phyloP scores from a whole-genome alignment of 306 rosid species.

The Trifolium dubium region DNA sequence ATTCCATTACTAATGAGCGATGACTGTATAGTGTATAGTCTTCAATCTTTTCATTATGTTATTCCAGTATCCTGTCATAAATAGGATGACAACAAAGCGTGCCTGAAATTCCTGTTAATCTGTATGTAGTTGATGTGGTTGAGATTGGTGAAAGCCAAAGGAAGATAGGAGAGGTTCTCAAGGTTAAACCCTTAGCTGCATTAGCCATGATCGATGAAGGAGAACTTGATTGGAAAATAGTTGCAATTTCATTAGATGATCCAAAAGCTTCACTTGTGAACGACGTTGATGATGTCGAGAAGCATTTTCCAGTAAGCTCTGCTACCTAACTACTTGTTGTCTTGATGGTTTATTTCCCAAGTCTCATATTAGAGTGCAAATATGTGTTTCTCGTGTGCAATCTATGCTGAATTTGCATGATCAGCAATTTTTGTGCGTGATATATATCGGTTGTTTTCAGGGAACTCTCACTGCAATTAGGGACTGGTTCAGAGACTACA shows the following conservation, averaged over 20 bases:
- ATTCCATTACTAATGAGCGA: slow-evolving; percentile 14
- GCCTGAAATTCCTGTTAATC: slow-evolving; percentile 24
- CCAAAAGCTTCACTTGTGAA: slow-evolving; percentile 86
- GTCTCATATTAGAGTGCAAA: too few relatives aligned
- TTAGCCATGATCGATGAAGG: slow-evolving; percentile 99
- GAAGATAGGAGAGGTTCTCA: slow-evolving; percentile 82
- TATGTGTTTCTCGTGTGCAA: not conserved
- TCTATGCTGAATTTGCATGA: slow-evolving; percentile 12
- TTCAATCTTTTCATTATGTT: slow-evolving; percentile 16
- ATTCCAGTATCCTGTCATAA: slow-evolving; percentile 2
- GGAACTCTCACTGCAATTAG: slow-evolving; percentile 91
- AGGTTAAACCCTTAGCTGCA: slow-evolving; percentile 90
- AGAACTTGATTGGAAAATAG: slow-evolving; percentile 99
- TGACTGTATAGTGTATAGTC: slow-evolving; percentile 29
- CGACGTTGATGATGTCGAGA: slow-evolving; percentile 84
- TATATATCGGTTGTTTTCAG: too few relatives aligned
- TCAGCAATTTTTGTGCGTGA: too few relatives aligned
- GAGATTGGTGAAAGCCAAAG: slow-evolving; percentile 78
- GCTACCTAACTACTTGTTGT: slow-evolving; percentile 6
- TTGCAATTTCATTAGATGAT: slow-evolving; percentile 94
- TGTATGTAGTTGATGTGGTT: slow-evolving; percentile 86
- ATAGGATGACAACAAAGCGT: not conserved
- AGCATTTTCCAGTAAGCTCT: slow-evolving; percentile 86
- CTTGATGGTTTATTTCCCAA: not conserved
- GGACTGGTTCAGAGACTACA: slow-evolving; percentile 97